phyloP scores from a whole-genome alignment of 805 yeast genomes.

The Saccharomycopsis fibuligera region DNA sequence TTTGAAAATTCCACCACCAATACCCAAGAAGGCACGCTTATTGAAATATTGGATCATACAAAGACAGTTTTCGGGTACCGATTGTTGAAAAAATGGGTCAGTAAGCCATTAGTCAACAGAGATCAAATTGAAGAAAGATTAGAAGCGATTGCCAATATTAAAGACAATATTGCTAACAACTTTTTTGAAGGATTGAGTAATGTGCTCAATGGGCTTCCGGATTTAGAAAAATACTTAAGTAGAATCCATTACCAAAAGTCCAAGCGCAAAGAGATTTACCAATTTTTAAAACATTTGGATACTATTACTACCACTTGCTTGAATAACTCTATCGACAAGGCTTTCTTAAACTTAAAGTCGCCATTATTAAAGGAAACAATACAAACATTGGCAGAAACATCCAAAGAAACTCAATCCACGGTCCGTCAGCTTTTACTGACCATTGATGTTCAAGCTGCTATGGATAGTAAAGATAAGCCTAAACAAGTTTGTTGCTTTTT shows the following conservation, averaged over 20 bases:
- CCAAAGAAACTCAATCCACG: slow-evolving; percentile 30
- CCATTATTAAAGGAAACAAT: slow-evolving; percentile 35
- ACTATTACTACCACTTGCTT: slow-evolving; percentile 26
- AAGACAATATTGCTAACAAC: slow-evolving; percentile 27
- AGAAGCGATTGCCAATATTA: slow-evolving; percentile 51
- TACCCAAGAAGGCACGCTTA: slow-evolving; percentile 56
- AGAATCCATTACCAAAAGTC: slow-evolving; percentile 55
- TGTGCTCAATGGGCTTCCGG: slow-evolving; percentile 37
- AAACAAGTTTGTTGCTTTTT: slow-evolving; percentile 41
- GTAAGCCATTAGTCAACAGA: slow-evolving; percentile 57
- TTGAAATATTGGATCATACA: slow-evolving; percentile 80
- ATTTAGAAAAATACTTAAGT: slow-evolving; percentile 51
- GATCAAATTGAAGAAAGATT: slow-evolving; percentile 53
- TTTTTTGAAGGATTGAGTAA: slow-evolving; percentile 33
- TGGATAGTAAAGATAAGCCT: slow-evolving; percentile 40
- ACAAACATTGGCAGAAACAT: slow-evolving; percentile 30
- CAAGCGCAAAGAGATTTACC: slow-evolving; percentile 53
- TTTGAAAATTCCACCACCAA: slow-evolving; percentile 58
- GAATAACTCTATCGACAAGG: not conserved
- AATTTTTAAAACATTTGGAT: slow-evolving; percentile 41
- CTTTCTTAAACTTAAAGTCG: slow-evolving; percentile 26
- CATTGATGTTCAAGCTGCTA: slow-evolving; percentile 46
- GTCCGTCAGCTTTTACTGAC: slow-evolving; percentile 32
- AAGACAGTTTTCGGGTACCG: slow-evolving; percentile 71
- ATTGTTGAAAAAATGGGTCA: slow-evolving; percentile 63